Evolutionary conservation across 106 monocot species (phyloP).

Genomic region (Hemerocallis citrina): DNA sequence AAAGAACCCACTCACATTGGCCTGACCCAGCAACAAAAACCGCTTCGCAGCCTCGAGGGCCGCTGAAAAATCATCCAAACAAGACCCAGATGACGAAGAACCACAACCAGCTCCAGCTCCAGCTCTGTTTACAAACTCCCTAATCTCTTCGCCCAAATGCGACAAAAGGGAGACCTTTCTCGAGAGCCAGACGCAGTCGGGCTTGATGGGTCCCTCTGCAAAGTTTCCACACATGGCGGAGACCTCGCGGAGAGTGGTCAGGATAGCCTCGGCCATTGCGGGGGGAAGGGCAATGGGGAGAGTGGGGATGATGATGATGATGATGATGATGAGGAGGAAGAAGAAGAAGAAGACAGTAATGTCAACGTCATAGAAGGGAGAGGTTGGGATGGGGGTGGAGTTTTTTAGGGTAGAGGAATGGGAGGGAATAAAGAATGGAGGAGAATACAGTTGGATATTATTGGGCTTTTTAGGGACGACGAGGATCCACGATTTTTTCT

Average conservation of each 20-base stretch:
- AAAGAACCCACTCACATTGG: neutral
- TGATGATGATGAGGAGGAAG: neutral
- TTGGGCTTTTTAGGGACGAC: no score
- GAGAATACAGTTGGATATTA: conserved; percentile 4
- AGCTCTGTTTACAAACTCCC: conserved; percentile 20
- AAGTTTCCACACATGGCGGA: conserved; percentile 10
- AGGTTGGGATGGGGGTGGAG: neutral
- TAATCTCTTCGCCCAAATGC: conserved; percentile 65
- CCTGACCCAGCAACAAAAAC: conserved; percentile 20
- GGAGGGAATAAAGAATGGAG: conserved; percentile 5
- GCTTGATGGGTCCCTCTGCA: conserved; percentile 5
- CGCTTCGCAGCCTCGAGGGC: conserved; percentile 50
- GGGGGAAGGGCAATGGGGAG: conserved; percentile 2
- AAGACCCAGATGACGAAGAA: conserved; percentile 5
- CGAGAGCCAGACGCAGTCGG: conserved; percentile 39
- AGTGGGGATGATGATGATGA: neutral
- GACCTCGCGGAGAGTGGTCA: conserved; percentile 13
- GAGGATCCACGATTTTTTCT: conserved; percentile 4
- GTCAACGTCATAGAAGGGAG: conserved; percentile 9
- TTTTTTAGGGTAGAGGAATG: neutral
- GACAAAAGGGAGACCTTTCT: conserved; percentile 64
- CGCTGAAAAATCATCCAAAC: conserved; percentile 27
- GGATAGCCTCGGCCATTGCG: neutral
- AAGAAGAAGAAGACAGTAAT: neutral
- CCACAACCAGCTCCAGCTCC: neutral